Conservation (phyloP, 495 filamentous ascomycete genomes). For the Talaromyces borbonicus region DNA sequence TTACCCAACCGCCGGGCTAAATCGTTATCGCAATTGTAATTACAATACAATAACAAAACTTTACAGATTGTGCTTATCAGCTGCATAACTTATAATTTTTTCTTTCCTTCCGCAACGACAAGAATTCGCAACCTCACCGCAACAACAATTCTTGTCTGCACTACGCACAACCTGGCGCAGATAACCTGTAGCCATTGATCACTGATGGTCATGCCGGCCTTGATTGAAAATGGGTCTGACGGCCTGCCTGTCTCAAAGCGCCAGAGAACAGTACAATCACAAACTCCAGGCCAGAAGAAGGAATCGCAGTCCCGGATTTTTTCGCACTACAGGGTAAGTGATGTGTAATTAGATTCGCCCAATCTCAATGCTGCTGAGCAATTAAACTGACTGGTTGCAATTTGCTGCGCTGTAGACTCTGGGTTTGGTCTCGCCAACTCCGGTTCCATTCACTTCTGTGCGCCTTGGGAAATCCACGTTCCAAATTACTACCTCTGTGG, state of each 20-base stretch:
- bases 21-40: no score
- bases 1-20: no score
- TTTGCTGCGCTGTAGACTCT: constrained; percentile 52
- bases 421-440: constrained; percentile 82
- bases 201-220: constrained; percentile 37
- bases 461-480: constrained; percentile 89
- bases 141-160: no score
- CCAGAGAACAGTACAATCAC: constrained; percentile 40
- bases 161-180: no score
- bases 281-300: constrained; percentile 20
- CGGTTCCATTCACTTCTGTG: constrained; percentile 77
- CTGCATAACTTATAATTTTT: no score
- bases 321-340: constrained; percentile 77
- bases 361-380: neutral
- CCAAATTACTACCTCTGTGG: constrained; percentile 92
- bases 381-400: neutral
- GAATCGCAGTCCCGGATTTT: constrained; percentile 63
- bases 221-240: constrained; percentile 38
- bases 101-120: no score
- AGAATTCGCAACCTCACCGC: no score
- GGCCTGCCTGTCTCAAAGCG: constrained; percentile 53
- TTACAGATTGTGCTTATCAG: no score
- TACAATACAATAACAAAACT: no score
- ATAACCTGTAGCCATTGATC: no score
- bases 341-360: no score